Evolutionary conservation across 306 rosid genomes (phyloP).

Genomic region (Prunus kanzakura): DNA sequence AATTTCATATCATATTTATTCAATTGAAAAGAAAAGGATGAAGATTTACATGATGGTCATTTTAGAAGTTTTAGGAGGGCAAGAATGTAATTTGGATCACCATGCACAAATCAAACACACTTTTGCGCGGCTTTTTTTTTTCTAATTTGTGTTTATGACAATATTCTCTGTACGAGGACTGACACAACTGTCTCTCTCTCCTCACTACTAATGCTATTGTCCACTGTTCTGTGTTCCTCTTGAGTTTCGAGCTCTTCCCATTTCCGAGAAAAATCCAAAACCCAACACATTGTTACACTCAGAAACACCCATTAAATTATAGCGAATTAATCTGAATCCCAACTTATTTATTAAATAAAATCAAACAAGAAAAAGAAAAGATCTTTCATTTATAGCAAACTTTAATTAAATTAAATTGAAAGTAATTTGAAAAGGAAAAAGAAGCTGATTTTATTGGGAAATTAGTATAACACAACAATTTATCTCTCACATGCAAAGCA

Average conservation of each 20-base stretch:
- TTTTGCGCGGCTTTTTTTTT: slow-evolving; percentile 45
- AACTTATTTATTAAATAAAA: not conserved
- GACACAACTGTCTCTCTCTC: not conserved
- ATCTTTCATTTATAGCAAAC: not conserved
- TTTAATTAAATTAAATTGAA: not conserved
- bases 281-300: slow-evolving; percentile 10
- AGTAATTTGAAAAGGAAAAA: not conserved
- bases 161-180: slow-evolving; percentile 56
- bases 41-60: not conserved
- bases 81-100: not conserved
- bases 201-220: slow-evolving; percentile 5
- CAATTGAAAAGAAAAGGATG: not conserved
- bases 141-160: slow-evolving; percentile 38
- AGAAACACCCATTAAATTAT: not conserved
- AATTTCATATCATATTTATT: not conserved
- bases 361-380: not conserved
- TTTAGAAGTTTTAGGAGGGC: not conserved
- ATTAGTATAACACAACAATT: slow-evolving; percentile 17
- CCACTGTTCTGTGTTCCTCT: slow-evolving; percentile 15
- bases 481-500: slow-evolving; percentile 30
- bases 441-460: slow-evolving; percentile 31
- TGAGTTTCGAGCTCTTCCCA: slow-evolving; percentile 29
- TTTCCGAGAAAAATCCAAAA: slow-evolving; percentile 28
- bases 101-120: slow-evolving; percentile 28
- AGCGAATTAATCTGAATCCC: not conserved